These are phyloP conservation scores for Graphium sp. DNA, from an alignment of 2,329 filamentous ascomycete genomes.

Conservation along the genomic window DNA sequence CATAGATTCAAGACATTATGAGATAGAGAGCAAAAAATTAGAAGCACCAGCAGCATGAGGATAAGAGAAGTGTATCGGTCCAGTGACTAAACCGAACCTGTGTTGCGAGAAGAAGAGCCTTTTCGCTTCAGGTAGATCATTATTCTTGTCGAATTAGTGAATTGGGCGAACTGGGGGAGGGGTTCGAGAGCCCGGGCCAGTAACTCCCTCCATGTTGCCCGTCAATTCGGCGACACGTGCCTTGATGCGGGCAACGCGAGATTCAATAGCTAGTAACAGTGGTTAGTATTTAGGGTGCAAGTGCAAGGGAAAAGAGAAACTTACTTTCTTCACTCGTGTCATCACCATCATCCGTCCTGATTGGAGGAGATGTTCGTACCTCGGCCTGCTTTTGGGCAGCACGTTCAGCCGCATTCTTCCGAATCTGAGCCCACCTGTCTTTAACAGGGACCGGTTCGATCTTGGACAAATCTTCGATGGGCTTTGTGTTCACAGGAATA, in stretches of 20 bases:
- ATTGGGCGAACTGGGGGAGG: constrained; percentile 9
- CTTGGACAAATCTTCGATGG: constrained; percentile 11
- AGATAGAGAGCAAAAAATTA: neutral
- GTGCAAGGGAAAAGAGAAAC: constrained; percentile 17
- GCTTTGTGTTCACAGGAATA: constrained; percentile 5
- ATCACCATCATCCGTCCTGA: constrained; percentile 44
- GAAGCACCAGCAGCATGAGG: neutral
- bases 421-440: constrained; percentile 91
- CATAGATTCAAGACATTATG: neutral
- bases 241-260: constrained; percentile 92
- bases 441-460: constrained; percentile 22
- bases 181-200: constrained; percentile 17
- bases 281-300: constrained; percentile 10
- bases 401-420: constrained; percentile 81
- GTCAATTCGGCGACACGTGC: constrained; percentile 91
- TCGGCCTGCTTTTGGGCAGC: constrained; percentile 45
- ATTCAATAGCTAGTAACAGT: constrained; percentile 62
- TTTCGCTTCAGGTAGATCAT: neutral
- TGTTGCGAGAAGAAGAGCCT: neutral
- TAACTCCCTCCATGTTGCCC: constrained; percentile 53
- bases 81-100: neutral
- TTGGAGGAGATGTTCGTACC: constrained; percentile 1
- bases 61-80: neutral
- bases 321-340: constrained; percentile 93
- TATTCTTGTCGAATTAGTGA: constrained; percentile 3